phyloP scores from a whole-genome alignment of 2,329 filamentous ascomycete species.

The Colletotrichum echinochloae region DNA sequence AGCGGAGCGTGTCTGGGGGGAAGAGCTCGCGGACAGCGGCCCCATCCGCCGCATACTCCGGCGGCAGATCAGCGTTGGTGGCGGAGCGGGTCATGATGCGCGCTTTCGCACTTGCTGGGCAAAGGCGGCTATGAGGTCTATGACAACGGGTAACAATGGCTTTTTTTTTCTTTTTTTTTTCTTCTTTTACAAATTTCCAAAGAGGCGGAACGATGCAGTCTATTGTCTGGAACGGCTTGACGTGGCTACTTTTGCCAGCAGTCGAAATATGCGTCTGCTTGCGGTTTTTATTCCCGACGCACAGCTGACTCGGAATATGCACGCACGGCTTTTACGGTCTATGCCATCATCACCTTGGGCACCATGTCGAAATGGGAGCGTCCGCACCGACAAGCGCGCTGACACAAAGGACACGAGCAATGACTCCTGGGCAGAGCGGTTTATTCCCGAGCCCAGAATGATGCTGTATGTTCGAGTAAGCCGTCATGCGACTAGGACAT shows the following conservation, averaged over 20 bases:
- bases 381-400: background rate
- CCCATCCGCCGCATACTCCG: constrained; percentile 24
- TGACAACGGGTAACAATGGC: background rate
- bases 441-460: background rate
- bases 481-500: background rate
- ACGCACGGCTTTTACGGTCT: background rate
- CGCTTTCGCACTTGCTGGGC: background rate
- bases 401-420: background rate
- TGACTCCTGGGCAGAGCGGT: background rate
- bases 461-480: background rate
- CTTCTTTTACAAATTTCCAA: no score
- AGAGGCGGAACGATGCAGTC: background rate
- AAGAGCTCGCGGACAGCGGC: constrained; percentile 37
- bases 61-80: constrained; percentile 15
- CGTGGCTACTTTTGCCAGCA: background rate
- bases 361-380: background rate
- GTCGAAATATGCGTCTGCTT: background rate
- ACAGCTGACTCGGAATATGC: background rate
- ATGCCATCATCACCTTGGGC: background rate
- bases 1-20: constrained; percentile 49
- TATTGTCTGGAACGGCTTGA: background rate
- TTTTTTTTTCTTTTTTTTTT: no score
- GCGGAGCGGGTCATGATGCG: constrained; percentile 10
- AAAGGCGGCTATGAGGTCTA: background rate
- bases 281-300: background rate